Conservation (phyloP, 768 basidiomycete genomes). For the Xanthoconium stramineum region DNA sequence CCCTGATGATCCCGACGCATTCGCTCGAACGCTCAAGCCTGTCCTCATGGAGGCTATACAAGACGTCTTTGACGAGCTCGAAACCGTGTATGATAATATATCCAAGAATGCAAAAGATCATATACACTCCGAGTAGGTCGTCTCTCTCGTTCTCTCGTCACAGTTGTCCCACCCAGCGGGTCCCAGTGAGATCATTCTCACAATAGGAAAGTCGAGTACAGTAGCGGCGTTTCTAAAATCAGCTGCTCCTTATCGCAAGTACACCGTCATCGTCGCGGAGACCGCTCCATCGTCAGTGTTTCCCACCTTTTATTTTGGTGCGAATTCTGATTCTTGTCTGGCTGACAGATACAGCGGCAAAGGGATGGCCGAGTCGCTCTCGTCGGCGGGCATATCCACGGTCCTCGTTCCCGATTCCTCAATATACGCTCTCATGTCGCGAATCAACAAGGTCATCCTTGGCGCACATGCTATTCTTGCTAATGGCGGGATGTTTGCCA, state of each 20-base stretch:
- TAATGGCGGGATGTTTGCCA: conserved; percentile 93
- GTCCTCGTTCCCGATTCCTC: conserved; percentile 96
- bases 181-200: conserved; percentile 87
- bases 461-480: conserved; percentile 95
- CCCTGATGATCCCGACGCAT: conserved; percentile 73
- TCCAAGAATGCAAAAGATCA: conserved; percentile 94
- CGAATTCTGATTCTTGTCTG: conserved; percentile 1
- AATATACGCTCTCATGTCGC: conserved; percentile 93
- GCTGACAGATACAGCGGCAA: conserved; percentile 73
- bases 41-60: conserved; percentile 96
- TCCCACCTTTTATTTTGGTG: background rate
- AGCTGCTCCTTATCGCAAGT: conserved; percentile 86
- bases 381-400: conserved; percentile 81
- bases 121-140: conserved; percentile 92
- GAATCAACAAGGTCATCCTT: conserved; percentile 94
- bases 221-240: conserved; percentile 92
- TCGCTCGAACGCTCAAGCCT: conserved; percentile 78
- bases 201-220: conserved; percentile 90
- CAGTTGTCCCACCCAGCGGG: background rate
- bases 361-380: conserved; percentile 78
- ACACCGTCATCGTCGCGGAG: conserved; percentile 94
- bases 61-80: conserved; percentile 93
- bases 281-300: conserved; percentile 83
- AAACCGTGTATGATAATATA: conserved; percentile 93
- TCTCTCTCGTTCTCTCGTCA: background rate